Evolutionary conservation across 495 filamentous ascomycete genomes (phyloP), one percentile per base, ranked within the genome.

Genomic region (Penicillium cinerascens): DNA sequence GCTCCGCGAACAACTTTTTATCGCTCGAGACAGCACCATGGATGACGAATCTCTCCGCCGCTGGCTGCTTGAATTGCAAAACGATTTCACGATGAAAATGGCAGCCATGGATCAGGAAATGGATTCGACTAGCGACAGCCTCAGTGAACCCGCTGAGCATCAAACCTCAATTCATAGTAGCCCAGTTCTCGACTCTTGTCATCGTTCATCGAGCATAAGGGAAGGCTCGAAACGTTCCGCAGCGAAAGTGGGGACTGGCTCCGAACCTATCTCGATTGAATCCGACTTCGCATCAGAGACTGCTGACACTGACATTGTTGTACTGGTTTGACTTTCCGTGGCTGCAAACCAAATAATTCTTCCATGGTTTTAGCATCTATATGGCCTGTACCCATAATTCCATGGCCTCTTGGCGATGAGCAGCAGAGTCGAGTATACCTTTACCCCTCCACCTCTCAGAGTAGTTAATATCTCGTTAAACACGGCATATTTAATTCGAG

Each of bases 11-110:
- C 82, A 87, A 44, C 72, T 97, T n/a, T 59, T 81, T 13, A 86
- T 95, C 51, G 86, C 87, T 0, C 69, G 76, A 6, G 74, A 84
- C 15, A 84, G 88, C 0, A 78, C 70, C 4, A 86, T 96, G 82
- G 79, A 88, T 27, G 83, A 81, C 6, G 72, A 73, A 4, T 74
- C 77, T 1, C 68, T 97, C 17, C 66, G 67, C 6, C 70, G 70
- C 17, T 93, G 89, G 79, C 64, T 97, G 47, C 75, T 71, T 42
- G 80, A 79, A 35, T 67, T 96, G 18, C 87, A 92, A 61, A 81
- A 80, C 45, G 87, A 96, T 45, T 96, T 96, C 63, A 78, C 86
- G 5, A 59, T 75, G 10, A 72, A 81, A 21, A 93, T 96, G 89
- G 74, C 79, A 49, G 74, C 78, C 16, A 78, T 89, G 36, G 77